These are phyloP conservation scores for Viridothelium virens DNA, from an alignment of 495 filamentous ascomycete genomes.

Conservation along the genomic window DNA sequence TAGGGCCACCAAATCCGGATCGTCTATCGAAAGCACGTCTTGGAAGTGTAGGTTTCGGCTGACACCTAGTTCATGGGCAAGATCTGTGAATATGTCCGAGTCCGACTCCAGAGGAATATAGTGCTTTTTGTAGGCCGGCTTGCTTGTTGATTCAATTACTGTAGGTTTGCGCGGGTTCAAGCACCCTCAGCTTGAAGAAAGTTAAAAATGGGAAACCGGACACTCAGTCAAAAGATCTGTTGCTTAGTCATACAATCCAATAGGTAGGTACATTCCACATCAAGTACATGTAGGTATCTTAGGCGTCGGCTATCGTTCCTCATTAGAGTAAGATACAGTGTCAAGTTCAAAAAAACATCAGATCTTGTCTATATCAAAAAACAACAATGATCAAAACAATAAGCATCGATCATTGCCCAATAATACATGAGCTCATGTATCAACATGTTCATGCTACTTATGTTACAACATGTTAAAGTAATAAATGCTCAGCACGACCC, in stretches of 20 bases:
- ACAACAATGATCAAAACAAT: not conserved
- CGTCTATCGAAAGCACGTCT: slow-evolving; percentile 77
- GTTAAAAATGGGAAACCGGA: no score
- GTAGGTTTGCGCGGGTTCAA: not conserved
- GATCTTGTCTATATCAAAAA: no score
- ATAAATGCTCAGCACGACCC: not conserved
- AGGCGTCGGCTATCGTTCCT: not conserved
- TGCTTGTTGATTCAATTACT: not conserved
- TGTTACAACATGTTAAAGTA: not conserved
- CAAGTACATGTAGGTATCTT: not conserved
- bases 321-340: no score
- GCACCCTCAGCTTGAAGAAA: no score
- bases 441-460: not conserved
- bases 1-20: slow-evolving; percentile 56
- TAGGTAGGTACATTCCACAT: not conserved
- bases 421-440: not conserved
- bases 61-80: slow-evolving; percentile 70
- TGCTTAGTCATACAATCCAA: not conserved
- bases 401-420: not conserved
- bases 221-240: not conserved
- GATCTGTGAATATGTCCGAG: slow-evolving; percentile 69
- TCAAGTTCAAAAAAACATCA: no score
- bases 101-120: slow-evolving; percentile 38
- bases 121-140: slow-evolving; percentile 9
- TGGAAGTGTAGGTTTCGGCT: slow-evolving; percentile 58